Percentiles rank a stretch among this genome's conserved stretches.
Conservation (phyloP, 352 stramenopile genomes). For the Phytopythium vexans region DNA sequence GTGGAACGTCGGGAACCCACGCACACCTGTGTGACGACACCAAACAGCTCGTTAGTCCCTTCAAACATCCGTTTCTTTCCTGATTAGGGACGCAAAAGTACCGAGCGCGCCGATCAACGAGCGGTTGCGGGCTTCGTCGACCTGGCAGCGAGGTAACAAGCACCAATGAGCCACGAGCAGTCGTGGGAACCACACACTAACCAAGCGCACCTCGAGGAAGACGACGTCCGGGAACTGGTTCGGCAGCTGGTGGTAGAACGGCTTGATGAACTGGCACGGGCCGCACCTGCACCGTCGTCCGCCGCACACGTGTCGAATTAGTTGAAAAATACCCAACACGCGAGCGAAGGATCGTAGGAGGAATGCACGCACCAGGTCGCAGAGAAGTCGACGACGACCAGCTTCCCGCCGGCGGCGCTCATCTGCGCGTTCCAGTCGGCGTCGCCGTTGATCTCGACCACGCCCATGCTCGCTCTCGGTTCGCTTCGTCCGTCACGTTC, state of each 20-base stretch:
- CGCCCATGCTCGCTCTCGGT: slow-evolving; percentile 54
- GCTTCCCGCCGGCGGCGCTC: slow-evolving; percentile 67
- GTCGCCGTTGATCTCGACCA: slow-evolving; percentile 67
- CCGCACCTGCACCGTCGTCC: slow-evolving; percentile 36
- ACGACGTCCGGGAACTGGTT: slow-evolving; percentile 83
- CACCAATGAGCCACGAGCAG: neutral
- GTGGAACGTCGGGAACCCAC: slow-evolving; percentile 89
- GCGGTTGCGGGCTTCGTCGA: slow-evolving; percentile 82
- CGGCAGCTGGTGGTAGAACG: slow-evolving; percentile 76
- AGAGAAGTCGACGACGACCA: slow-evolving; percentile 89
- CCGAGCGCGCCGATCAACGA: slow-evolving; percentile 75
- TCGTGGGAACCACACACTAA: neutral
- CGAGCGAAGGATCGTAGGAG: neutral
- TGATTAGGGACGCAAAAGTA: slow-evolving; percentile 6
- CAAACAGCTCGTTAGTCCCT: neutral
- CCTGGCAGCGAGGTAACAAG: slow-evolving; percentile 5
- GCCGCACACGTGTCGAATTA: too few species aligned
- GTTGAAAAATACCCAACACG: neutral
- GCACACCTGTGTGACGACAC: slow-evolving; percentile 32
- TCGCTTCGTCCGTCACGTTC: slow-evolving; percentile 23
- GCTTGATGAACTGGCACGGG: slow-evolving; percentile 87
- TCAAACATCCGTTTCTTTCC: too few species aligned
- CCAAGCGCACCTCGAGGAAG: slow-evolving; percentile 62
- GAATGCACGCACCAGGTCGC: slow-evolving; percentile 60
- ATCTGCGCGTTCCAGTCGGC: slow-evolving; percentile 82